A percentile compares a stretch with the other conserved stretches of the same genome.
These are phyloP conservation scores for Pseudozyma pruni DNA, from an alignment of 1,284 basidiomycete species.

Conservation along the genomic window DNA sequence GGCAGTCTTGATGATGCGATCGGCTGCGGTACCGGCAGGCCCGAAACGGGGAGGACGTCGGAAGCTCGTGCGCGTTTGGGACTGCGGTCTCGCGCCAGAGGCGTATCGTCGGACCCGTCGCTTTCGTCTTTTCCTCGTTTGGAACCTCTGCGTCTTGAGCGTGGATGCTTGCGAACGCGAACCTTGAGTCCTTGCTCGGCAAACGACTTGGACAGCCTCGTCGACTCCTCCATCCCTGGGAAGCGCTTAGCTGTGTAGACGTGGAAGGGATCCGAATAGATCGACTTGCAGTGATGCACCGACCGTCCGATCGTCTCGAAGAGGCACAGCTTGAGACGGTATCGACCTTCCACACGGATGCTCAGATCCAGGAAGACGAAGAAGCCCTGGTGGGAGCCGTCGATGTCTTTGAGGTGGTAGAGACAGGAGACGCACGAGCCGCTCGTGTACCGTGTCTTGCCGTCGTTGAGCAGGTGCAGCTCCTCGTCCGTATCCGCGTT, in stretches of 20 bases:
- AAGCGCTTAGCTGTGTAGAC: conserved; percentile 64
- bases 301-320: conserved; percentile 84
- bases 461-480: conserved; percentile 90
- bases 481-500: conserved; percentile 76
- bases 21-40: conserved; percentile 21
- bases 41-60: conserved; percentile 20
- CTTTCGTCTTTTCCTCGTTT: conserved; percentile 45
- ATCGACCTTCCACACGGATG: conserved; percentile 82
- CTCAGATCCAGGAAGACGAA: conserved; percentile 69
- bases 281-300: conserved; percentile 63
- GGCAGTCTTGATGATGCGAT: conserved; percentile 12
- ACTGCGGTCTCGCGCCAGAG: conserved; percentile 17
- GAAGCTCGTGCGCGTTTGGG: conserved; percentile 37
- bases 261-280: conserved; percentile 61
- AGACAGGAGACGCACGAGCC: conserved; percentile 89
- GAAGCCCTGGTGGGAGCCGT: conserved; percentile 78
- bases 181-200: conserved; percentile 65
- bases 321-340: conserved; percentile 80
- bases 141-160: conserved; percentile 39
- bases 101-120: conserved; percentile 38
- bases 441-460: conserved; percentile 87
- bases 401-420: conserved; percentile 94
- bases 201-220: conserved; percentile 57
- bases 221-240: conserved; percentile 65
- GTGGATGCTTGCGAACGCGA: conserved; percentile 63